phyloP scores from a whole-genome alignment of 164 flowering plant species.

The Paratinospora sagittata region DNA sequence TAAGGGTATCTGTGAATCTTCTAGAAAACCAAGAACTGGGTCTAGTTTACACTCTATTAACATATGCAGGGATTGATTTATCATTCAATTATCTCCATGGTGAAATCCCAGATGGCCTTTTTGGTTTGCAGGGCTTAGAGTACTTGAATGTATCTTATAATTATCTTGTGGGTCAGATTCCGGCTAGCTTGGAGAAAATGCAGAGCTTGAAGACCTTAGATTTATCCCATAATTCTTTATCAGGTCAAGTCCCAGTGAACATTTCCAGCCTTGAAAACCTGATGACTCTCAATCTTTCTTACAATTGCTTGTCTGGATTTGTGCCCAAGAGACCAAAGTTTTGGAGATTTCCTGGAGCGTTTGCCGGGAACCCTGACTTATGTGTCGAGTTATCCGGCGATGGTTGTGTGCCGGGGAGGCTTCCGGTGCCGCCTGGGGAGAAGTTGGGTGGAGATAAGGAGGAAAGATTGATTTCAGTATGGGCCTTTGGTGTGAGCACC shows the following conservation, averaged over 20 bases:
- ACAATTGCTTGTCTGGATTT: conserved; percentile 66
- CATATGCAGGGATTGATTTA: conserved; percentile 54
- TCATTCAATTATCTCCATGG: conserved; percentile 66
- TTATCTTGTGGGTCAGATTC: conserved; percentile 61
- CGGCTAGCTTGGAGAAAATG: conserved; percentile 50
- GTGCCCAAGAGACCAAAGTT: conserved; percentile 49
- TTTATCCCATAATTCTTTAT: conserved; percentile 73
- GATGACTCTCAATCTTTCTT: conserved; percentile 51
- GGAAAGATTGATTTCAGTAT: conserved; percentile 54
- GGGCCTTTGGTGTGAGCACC: conserved; percentile 58
- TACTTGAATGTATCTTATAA: conserved; percentile 73
- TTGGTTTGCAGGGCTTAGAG: conserved; percentile 60
- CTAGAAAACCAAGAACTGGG: conserved; percentile 39
- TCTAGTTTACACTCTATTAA: conserved; percentile 44
- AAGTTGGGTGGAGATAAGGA: conserved; percentile 29
- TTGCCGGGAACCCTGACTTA: conserved; percentile 75
- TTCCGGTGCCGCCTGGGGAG: conserved; percentile 35
- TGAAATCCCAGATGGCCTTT: conserved; percentile 64
- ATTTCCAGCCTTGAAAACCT: conserved; percentile 53
- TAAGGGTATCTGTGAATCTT: too few relatives aligned
- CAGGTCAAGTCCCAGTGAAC: conserved; percentile 69
- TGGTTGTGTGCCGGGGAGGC: conserved; percentile 32
- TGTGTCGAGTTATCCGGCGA: conserved; percentile 47
- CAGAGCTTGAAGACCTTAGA: conserved; percentile 53
- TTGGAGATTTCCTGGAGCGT: conserved; percentile 81